phyloP scores from a whole-genome alignment of 805 yeast species.

The Sugiyamaella floridensis region DNA sequence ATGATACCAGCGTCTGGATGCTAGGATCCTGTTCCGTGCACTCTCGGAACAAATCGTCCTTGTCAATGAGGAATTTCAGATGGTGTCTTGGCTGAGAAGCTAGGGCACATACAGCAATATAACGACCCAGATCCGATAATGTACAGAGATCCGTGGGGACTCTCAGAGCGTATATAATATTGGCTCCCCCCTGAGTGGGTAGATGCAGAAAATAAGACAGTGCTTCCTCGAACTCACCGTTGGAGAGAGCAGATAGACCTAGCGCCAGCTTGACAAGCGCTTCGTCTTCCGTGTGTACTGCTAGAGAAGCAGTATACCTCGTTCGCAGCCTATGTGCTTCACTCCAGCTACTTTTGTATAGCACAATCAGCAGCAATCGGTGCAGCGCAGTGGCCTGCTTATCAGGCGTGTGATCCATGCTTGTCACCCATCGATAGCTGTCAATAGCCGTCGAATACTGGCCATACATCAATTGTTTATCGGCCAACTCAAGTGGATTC shows the following conservation, averaged over 20 bases:
- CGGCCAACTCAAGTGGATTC: neutral
- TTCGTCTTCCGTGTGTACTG: neutral
- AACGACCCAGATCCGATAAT: constrained; percentile 8
- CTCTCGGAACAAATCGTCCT: constrained; percentile 11
- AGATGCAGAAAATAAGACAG: neutral
- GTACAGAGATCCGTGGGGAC: neutral
- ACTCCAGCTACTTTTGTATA: neutral
- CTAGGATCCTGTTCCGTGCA: neutral
- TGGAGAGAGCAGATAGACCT: neutral
- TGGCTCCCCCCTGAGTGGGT: neutral
- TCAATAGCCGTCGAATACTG: neutral
- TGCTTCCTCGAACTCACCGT: constrained; percentile 2
- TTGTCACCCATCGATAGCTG: neutral
- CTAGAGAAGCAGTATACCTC: neutral
- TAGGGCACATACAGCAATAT: constrained; percentile 14
- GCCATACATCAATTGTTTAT: neutral
- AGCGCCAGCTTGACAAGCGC: neutral
- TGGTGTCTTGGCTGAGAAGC: constrained; percentile 13
- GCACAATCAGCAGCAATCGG: neutral
- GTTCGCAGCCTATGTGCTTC: neutral
- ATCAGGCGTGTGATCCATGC: neutral
- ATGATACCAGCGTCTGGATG: neutral
- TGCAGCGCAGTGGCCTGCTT: neutral
- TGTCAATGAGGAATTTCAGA: constrained; percentile 11
- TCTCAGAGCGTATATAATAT: neutral